Evolutionary conservation across 2,329 filamentous ascomycete genomes (phyloP), one percentile per base, ranked within the genome.

Genomic region (Paecilomyces dactylethromorphus): DNA sequence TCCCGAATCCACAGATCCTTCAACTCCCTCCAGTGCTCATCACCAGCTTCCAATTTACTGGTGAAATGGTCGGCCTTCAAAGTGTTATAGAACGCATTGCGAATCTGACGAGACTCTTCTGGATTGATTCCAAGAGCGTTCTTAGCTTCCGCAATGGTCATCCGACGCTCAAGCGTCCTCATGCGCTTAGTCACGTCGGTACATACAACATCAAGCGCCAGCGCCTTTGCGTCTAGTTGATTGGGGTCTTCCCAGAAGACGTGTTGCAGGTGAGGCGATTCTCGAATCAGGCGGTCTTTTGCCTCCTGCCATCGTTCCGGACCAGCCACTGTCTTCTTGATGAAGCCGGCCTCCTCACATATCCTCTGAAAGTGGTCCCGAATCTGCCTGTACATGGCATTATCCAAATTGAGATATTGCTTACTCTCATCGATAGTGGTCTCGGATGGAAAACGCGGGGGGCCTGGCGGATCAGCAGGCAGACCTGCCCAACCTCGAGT

Each of bases 111-210:
- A 66, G 83, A 84, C 67, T 87, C 81, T 66, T 87, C 84, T 6
- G 87, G 84, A 60, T 89, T 89, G 64, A 91, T 79, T 31, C 85
- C 85, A 53, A 91, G 79, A 31, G 82, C 78, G 68, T 88, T 89
- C 71, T 91, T 92, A 3, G 89, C 89, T 59, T 92, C 87, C 1
- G 85, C 82, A 52, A 93, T 83, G 0, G 85, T 87, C 82, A 93
- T 86, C n/a, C 83, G 80, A 33, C 79, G 81, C 54, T 86, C 83
- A 59, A 85, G 70, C 12, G 78, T 84, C 66, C 90, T 84, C 79
- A 92, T 87, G 21, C 88, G 81, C 74, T 94, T 94, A 1, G 89
- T 92, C 31, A 93, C 88, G 74, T 93, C 90, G 29, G 85, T 88
- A 68, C 89, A 92, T 24, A 95, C 87, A 53, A 91, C 83, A 69